Percentiles rank a stretch among this genome's conserved stretches.
These are phyloP conservation scores for Amaranthus tricolor DNA, from an alignment of 179 eudicot species.

Conservation along the genomic window DNA sequence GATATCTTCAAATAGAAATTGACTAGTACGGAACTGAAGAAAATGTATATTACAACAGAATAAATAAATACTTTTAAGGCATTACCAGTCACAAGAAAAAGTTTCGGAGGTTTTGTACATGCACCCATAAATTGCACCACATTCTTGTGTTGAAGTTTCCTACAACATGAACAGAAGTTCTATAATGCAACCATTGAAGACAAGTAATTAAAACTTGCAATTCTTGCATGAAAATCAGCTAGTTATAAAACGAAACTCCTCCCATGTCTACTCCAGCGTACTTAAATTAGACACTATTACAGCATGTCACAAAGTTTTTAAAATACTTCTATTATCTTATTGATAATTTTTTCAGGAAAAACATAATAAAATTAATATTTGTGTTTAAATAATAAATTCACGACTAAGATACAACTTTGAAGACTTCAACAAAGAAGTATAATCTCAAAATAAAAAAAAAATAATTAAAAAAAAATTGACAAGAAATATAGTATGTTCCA, in stretches of 20 bases:
- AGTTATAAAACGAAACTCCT: not conserved
- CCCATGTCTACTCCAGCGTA: not conserved
- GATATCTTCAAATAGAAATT: not conserved
- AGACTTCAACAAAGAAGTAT: too few relatives aligned
- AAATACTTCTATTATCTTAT: too few relatives aligned
- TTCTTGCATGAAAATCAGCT: not conserved
- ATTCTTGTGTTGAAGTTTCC: constrained; percentile 63
- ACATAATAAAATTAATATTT: too few relatives aligned
- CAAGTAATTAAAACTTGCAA: not conserved
- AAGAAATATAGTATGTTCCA: too few relatives aligned
- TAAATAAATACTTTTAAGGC: constrained; percentile 6
- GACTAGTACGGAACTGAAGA: not conserved
- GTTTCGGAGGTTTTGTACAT: constrained; percentile 49
- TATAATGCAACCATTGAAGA: constrained; percentile 8
- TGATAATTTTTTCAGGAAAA: too few relatives aligned
- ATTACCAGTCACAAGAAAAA: constrained; percentile 64
- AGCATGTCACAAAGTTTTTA: not conserved
- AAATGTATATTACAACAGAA: not conserved
- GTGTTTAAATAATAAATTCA: too few relatives aligned
- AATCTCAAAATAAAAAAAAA: too few relatives aligned
- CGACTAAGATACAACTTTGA: too few relatives aligned
- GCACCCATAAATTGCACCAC: constrained; percentile 69
- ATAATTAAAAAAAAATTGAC: too few relatives aligned
- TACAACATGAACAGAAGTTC: constrained; percentile 33
- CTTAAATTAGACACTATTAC: not conserved